Evolutionary conservation across 1,284 basidiomycete genomes (phyloP).

Genomic region (Garcileccinum viscosum): DNA sequence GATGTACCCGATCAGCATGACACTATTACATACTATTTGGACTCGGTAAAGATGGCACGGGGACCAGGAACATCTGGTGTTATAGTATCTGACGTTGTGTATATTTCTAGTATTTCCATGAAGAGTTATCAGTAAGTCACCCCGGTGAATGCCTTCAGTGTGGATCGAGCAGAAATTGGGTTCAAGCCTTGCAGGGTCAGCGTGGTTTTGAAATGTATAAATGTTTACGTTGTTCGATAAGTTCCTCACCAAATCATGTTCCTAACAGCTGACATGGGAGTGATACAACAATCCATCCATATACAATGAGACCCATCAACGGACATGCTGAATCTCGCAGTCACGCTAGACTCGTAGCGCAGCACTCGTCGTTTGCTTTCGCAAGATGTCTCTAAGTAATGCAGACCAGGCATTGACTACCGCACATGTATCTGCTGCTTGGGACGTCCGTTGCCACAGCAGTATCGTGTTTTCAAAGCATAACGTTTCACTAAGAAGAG

Average conservation of each 20-base stretch:
- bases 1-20: no score
- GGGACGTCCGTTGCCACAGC: conserved; percentile 21
- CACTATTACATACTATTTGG: no score
- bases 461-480: conserved; percentile 5
- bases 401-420: neutral
- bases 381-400: neutral
- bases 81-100: no score
- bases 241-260: neutral
- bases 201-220: no score
- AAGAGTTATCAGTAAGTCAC: no score
- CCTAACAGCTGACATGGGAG: neutral
- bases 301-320: neutral
- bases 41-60: no score
- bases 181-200: no score
- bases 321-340: neutral
- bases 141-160: no score
- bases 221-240: neutral
- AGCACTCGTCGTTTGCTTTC: neutral
- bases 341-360: neutral
- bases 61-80: no score
- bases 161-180: no score
- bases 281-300: neutral
- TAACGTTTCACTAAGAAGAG: neutral
- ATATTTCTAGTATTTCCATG: no score
- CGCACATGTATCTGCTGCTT: conserved; percentile 2